Conservation (phyloP, 345 rosid species). For the Aegle marmelos region DNA sequence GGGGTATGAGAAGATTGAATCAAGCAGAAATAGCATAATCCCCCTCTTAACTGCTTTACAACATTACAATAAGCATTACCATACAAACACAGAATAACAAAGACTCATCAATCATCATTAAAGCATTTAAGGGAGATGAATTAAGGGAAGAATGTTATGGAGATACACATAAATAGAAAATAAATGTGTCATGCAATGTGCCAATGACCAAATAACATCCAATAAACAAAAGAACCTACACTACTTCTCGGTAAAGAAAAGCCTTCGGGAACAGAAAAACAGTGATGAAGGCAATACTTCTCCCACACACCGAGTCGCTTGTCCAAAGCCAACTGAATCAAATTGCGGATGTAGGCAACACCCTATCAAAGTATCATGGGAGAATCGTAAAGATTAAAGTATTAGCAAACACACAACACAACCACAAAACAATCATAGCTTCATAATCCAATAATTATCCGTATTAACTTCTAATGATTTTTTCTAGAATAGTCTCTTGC, state of each 20-base stretch:
- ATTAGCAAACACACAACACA: slow-evolving; percentile 1
- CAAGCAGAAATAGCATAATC: neutral
- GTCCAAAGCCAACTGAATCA: slow-evolving; percentile 54
- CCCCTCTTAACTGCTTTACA: neutral
- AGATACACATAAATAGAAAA: too few species aligned
- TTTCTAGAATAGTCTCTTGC: neutral
- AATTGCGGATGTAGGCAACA: slow-evolving; percentile 43
- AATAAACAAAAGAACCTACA: slow-evolving; percentile 40
- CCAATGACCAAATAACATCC: neutral
- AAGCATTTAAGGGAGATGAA: too few species aligned
- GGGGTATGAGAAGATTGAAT: neutral
- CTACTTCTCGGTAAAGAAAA: slow-evolving; percentile 45
- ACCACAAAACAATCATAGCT: neutral
- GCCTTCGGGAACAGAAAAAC: slow-evolving; percentile 74
- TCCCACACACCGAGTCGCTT: slow-evolving; percentile 68
- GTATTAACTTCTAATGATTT: neutral
- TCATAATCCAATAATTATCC: neutral
- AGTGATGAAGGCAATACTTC: slow-evolving; percentile 57
- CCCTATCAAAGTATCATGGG: slow-evolving; percentile 40
- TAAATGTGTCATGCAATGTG: neutral
- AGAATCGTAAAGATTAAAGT: neutral
- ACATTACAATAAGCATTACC: neutral
- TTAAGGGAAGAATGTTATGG: too few species aligned
- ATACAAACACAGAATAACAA: neutral
- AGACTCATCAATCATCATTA: neutral